Percentiles rank a stretch among this genome's conserved stretches.
Evolutionary conservation across 75 land plant species (phyloP).

Genomic region (Picea glauca): DNA sequence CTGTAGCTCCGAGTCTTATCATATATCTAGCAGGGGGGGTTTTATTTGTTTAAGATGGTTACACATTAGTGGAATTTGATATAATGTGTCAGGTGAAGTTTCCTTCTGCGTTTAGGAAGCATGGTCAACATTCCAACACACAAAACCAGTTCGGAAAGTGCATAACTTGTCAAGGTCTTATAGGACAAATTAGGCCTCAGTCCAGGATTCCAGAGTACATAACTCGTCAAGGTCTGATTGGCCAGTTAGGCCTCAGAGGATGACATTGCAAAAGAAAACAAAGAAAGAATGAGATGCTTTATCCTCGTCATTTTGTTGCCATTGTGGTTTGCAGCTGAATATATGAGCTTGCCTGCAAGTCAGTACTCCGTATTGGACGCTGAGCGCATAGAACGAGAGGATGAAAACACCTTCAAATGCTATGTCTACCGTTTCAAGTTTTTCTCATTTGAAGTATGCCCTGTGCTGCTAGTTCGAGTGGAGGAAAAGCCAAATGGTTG

Average conservation of each 20-base stretch:
- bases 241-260: neutral
- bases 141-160: neutral
- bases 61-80: neutral
- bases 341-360: constrained; percentile 97
- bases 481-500: constrained; percentile 85
- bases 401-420: constrained; percentile 84
- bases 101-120: neutral
- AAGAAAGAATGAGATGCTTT: neutral
- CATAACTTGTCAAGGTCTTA: neutral
- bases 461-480: constrained; percentile 85
- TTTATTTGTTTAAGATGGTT: neutral
- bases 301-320: neutral
- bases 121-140: neutral
- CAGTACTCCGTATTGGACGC: constrained; percentile 98
- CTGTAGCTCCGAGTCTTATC: neutral
- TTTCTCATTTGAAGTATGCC: constrained; percentile 88
- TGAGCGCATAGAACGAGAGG: constrained; percentile 90
- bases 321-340: constrained; percentile 53
- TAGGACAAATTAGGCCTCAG: neutral
- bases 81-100: neutral
- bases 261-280: constrained; percentile 4
- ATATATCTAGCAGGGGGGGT: neutral
- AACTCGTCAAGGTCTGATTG: neutral
- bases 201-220: neutral
- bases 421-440: constrained; percentile 90